Evolutionary conservation across 768 basidiomycete species (phyloP), one percentile per base, ranked within the genome.

Genomic region (Rubroboletus pulcherrimus): DNA sequence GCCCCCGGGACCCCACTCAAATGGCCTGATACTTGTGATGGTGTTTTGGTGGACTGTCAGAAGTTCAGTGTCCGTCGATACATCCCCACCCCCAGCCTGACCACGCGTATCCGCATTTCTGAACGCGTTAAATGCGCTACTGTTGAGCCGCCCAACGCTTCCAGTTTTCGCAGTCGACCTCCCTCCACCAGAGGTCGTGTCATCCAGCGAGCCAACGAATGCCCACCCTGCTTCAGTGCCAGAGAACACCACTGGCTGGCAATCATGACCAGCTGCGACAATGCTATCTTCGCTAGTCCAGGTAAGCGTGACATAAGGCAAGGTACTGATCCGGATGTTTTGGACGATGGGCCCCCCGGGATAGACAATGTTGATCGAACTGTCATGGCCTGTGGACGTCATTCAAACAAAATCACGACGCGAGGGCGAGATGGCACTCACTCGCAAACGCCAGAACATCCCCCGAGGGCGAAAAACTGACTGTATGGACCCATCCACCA

Each of bases 41-140:
- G 95, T 97, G 76, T 99, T 99, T 80, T 98, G 97, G 69, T 98
- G 97, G 48, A 97, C 81, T 14, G 97, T 98, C 65, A 81, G 75
- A 49, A 96, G 74, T 68, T 95, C 91, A 4, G 89, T 91, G 65
- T 89, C 85, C 5, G 71, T 68, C 4, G 73, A 62, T 1, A 65
- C 62, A 0, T 74, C 73, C 10, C 66, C 71, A 2, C 68, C 65
- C 7, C 69, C 68, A 7, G 72, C 66, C 8, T 70, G 71, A 10
- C 77, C 87, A 48, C 94, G 85, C 51, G 81, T 84, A 67, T 98
- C 97, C 17, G 97, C 97, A 58, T 91, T 84, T 35, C 86, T 82
- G 83, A 99, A 99, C 42, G 91, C 86, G 61, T 92, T 90, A 75
- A 98, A 98, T 0, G 97, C 97, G 29, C 90, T 87, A 31, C 89